phyloP scores from a whole-genome alignment of 2,329 filamentous ascomycete genomes.

The Grosmannia huntii region DNA sequence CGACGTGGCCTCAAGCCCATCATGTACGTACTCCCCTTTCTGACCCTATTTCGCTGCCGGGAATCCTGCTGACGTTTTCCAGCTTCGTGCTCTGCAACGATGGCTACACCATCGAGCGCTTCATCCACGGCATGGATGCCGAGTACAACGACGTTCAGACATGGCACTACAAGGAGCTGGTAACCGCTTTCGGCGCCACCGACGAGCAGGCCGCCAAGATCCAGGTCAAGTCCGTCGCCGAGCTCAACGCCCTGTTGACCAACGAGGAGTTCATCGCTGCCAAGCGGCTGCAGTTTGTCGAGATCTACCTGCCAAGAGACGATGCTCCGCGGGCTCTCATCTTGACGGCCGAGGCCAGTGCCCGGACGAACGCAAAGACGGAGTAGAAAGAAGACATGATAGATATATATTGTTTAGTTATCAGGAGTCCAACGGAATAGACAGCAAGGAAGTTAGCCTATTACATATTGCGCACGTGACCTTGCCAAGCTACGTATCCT shows the following conservation, averaged over 20 bases:
- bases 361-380: slow-evolving; percentile 47
- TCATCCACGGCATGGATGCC: slow-evolving; percentile 72
- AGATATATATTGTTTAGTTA: background rate
- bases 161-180: slow-evolving; percentile 48
- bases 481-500: background rate
- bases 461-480: background rate
- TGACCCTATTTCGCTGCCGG: too few relatives aligned
- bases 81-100: slow-evolving; percentile 78
- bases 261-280: slow-evolving; percentile 27
- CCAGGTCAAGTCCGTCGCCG: slow-evolving; percentile 11
- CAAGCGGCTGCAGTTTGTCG: slow-evolving; percentile 55
- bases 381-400: slow-evolving; percentile 13
- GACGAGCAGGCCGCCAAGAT: slow-evolving; percentile 10
- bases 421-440: background rate
- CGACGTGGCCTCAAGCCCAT: slow-evolving; percentile 61
- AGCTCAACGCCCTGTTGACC: slow-evolving; percentile 11
- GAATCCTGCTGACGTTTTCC: background rate
- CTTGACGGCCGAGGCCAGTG: slow-evolving; percentile 57
- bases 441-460: background rate
- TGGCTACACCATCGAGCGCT: slow-evolving; percentile 80
- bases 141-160: slow-evolving; percentile 67
- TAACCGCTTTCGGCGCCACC: slow-evolving; percentile 11
- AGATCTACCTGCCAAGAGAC: slow-evolving; percentile 67
- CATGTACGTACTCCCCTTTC: slow-evolving; percentile 37
- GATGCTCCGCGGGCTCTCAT: slow-evolving; percentile 63